Percentiles rank a stretch among this genome's conserved stretches.
These are phyloP conservation scores for Chaetomium fimeti DNA, from an alignment of 495 filamentous ascomycete genomes.

Conservation along the genomic window DNA sequence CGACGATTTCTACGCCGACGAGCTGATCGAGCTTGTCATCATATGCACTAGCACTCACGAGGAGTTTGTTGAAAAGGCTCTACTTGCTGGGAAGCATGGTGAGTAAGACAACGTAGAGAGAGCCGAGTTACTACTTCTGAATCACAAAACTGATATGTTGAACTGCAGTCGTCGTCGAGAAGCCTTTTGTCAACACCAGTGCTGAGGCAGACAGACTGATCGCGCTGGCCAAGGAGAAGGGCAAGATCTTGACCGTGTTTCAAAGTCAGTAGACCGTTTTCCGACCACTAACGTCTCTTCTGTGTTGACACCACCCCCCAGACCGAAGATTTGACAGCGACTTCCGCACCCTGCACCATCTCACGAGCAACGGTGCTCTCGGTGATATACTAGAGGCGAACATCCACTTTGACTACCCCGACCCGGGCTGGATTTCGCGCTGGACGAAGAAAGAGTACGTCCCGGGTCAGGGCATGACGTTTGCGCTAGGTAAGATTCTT, in stretches of 20 bases:
- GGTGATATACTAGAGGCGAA: slow-evolving; percentile 67
- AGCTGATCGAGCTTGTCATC: slow-evolving; percentile 61
- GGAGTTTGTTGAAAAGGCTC: slow-evolving; percentile 56
- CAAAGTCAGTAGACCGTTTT: slow-evolving; percentile 47
- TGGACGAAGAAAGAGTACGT: slow-evolving; percentile 58
- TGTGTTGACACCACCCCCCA: slow-evolving; percentile 6
- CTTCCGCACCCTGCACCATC: slow-evolving; percentile 62
- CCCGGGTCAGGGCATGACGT: slow-evolving; percentile 64
- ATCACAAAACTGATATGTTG: not conserved
- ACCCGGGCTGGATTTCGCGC: slow-evolving; percentile 43
- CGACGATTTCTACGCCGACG: slow-evolving; percentile 60
- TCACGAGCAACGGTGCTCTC: slow-evolving; percentile 50
- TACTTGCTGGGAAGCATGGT: slow-evolving; percentile 65
- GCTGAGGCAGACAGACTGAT: slow-evolving; percentile 65
- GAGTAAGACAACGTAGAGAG: not conserved
- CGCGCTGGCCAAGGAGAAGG: slow-evolving; percentile 56
- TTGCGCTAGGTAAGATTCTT: slow-evolving; percentile 56
- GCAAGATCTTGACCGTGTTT: slow-evolving; percentile 63
- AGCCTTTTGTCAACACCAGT: slow-evolving; percentile 67
- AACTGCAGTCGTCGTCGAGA: slow-evolving; percentile 64
- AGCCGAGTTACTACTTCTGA: not conserved
- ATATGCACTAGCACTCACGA: slow-evolving; percentile 64
- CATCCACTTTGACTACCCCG: slow-evolving; percentile 63
- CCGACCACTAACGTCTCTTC: not conserved
- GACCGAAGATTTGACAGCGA: slow-evolving; percentile 70